Evolutionary conservation across 768 basidiomycete species (phyloP).

Genomic region (Trametes sanguinea): DNA sequence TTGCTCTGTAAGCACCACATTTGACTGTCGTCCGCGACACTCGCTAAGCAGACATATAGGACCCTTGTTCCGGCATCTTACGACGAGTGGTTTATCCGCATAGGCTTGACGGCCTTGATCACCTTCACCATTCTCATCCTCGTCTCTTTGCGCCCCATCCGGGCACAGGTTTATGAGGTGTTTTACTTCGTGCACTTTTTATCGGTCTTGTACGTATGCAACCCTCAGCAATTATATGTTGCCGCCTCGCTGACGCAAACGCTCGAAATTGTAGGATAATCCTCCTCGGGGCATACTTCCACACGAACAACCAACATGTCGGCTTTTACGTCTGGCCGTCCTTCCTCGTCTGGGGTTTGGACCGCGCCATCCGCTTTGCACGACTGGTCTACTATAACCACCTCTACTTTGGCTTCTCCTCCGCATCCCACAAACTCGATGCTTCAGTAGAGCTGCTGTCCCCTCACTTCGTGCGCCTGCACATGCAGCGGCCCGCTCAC

Average conservation of each 20-base stretch:
- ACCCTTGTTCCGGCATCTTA: conserved; percentile 3
- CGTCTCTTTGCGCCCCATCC: conserved; percentile 51
- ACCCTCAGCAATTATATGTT: neutral
- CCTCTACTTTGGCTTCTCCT: conserved; percentile 38
- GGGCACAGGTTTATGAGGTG: conserved; percentile 49
- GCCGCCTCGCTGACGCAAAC: neutral
- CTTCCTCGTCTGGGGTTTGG: conserved; percentile 56
- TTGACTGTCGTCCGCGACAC: no score
- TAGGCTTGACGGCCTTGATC: conserved; percentile 40
- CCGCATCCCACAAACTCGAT: conserved; percentile 32
- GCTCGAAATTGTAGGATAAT: conserved; percentile 28
- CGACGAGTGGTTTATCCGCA: conserved; percentile 29
- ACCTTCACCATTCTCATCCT: conserved; percentile 47
- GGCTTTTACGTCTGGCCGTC: conserved; percentile 50
- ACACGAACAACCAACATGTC: conserved; percentile 27
- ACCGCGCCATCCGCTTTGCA: conserved; percentile 49
- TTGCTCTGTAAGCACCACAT: neutral
- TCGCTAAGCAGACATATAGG: no score
- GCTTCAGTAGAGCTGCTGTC: conserved; percentile 47
- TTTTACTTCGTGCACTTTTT: conserved; percentile 54
- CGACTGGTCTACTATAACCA: conserved; percentile 49
- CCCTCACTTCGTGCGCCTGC: conserved; percentile 49
- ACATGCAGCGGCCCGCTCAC: conserved; percentile 44
- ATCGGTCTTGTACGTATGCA: conserved; percentile 40
- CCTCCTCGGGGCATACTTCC: conserved; percentile 36